A percentile compares a stretch with the other conserved stretches of the same genome.
Conservation (phyloP, 1,139 yeast species). For the Blastobotrys capitulatus region DNA sequence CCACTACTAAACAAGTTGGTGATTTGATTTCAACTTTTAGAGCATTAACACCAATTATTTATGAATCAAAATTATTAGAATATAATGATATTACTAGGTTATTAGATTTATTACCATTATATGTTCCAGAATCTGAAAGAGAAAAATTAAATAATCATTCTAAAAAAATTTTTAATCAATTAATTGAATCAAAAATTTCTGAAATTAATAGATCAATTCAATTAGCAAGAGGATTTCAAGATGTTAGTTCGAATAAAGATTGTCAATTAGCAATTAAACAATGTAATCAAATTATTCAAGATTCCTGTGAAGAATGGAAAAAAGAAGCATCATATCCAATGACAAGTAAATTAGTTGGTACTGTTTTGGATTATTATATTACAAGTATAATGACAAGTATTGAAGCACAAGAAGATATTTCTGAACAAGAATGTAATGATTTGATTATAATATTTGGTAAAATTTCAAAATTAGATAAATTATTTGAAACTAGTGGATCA, state of each 20-base stretch:
- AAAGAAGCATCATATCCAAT: conserved; percentile 21
- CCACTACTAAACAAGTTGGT: conserved; percentile 18
- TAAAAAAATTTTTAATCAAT: conserved; percentile 13
- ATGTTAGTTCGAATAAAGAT: conserved; percentile 20
- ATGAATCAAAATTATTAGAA: conserved; percentile 19
- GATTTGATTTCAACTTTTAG: conserved; percentile 27
- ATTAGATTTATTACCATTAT: background rate
- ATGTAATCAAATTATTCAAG: conserved; percentile 17
- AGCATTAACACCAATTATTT: conserved; percentile 24
- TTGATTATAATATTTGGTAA: conserved; percentile 25
- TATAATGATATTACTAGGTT: conserved; percentile 22
- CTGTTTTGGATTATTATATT: conserved; percentile 29
- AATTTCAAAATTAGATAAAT: conserved; percentile 23
- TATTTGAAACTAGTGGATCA: conserved; percentile 17
- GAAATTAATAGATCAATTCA: conserved; percentile 13
- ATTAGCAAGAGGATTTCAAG: conserved; percentile 21
- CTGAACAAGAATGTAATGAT: conserved; percentile 31
- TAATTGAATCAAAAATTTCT: conserved; percentile 15
- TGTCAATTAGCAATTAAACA: conserved; percentile 25
- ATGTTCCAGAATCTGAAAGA: conserved; percentile 12
- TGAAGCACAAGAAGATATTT: conserved; percentile 29
- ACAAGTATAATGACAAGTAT: conserved; percentile 24
- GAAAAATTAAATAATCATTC: conserved; percentile 15
- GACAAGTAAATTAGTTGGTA: conserved; percentile 26
- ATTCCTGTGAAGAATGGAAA: conserved; percentile 20